These are phyloP conservation scores for Nadsonia fulvescens DNA, from an alignment of 805 yeast species.

Conservation along the genomic window DNA sequence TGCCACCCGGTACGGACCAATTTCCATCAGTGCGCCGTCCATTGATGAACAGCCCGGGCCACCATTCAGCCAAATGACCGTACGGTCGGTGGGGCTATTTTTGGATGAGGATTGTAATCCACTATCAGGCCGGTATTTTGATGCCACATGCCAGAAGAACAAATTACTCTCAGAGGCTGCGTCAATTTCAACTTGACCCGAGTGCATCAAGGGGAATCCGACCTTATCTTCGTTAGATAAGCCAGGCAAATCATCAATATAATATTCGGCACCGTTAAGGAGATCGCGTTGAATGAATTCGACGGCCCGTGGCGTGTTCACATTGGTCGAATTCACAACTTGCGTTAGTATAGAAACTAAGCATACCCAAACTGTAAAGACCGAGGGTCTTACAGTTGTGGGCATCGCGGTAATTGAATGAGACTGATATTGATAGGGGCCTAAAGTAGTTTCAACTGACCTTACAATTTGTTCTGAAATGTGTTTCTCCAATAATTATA, in stretches of 20 bases:
- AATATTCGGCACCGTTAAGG: constrained; percentile 13
- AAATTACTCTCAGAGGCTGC: constrained; percentile 36
- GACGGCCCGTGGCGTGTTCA: no score
- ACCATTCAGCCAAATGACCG: constrained; percentile 80
- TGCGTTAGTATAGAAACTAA: no score
- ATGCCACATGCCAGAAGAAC: constrained; percentile 60
- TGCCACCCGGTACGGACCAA: constrained; percentile 68
- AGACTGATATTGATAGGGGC: no score
- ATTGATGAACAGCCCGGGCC: constrained; percentile 97
- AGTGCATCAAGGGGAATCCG: constrained; percentile 26
- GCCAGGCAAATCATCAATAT: constrained; percentile 19
- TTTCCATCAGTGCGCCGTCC: constrained; percentile 91
- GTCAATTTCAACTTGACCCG: constrained; percentile 34
- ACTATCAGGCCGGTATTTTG: constrained; percentile 15
- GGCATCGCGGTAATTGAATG: no score
- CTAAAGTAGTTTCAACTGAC: no score
- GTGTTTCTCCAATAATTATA: no score
- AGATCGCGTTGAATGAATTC: no score
- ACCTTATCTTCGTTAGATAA: constrained; percentile 9
- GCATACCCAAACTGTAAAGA: no score
- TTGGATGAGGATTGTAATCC: no score
- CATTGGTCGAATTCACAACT: no score
- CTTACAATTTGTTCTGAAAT: no score
- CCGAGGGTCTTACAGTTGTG: no score
- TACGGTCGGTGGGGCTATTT: constrained; percentile 26